Conservation (phyloP, 208 protist species). For the Ichthyophonus hoferi region DNA sequence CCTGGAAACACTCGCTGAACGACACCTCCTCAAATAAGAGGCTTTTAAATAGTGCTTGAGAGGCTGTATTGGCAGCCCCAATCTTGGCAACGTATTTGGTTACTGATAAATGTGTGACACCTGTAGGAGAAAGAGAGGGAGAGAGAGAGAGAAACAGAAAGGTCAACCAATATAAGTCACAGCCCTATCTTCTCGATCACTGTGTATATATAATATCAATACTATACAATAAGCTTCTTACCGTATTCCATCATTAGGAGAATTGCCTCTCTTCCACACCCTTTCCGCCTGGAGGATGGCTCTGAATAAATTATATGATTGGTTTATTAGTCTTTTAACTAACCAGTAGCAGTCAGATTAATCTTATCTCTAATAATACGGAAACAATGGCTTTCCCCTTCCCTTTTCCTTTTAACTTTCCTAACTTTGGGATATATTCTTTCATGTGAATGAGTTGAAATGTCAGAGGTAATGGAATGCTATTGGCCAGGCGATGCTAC, state of each 20-base stretch:
- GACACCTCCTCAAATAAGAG: conserved; percentile 19
- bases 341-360: too few relatives aligned
- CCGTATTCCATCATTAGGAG: conserved; percentile 35
- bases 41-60: conserved; percentile 13
- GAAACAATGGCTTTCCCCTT: too few relatives aligned
- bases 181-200: too few relatives aligned
- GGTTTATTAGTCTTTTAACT: too few relatives aligned
- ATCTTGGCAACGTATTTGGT: conserved; percentile 41
- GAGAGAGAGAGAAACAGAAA: background rate
- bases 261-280: conserved; percentile 23
- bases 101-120: background rate
- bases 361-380: too few relatives aligned
- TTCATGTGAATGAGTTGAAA: too few relatives aligned
- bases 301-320: too few relatives aligned
- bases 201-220: background rate
- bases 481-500: too few relatives aligned
- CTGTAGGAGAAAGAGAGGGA: conserved; percentile 9
- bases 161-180: too few relatives aligned
- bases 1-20: conserved; percentile 22
- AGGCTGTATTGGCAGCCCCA: conserved; percentile 18
- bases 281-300: background rate
- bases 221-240: background rate
- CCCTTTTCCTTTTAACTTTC: too few relatives aligned
- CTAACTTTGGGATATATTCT: too few relatives aligned
- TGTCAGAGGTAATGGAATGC: too few relatives aligned